phyloP scores from a whole-genome alignment of 441 rosid genomes.

The Croton setiger region DNA sequence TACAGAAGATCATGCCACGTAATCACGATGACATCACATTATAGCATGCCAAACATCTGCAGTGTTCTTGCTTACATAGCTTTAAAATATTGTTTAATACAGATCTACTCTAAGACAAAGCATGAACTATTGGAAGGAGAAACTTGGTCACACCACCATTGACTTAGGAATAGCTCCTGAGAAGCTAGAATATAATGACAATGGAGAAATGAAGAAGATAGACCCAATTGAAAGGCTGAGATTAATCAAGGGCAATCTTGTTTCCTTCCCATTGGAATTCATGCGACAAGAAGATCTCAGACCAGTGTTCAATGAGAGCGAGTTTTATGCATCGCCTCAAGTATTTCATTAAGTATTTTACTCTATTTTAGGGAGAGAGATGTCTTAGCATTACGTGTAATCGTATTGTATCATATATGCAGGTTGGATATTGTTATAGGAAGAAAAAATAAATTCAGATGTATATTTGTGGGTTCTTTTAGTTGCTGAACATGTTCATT shows the following conservation, averaged over 20 bases:
- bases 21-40: too few relatives aligned
- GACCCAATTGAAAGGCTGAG: conserved; percentile 66
- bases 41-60: too few relatives aligned
- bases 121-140: conserved; percentile 70
- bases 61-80: background rate
- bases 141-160: conserved; percentile 85
- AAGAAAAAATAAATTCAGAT: background rate
- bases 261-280: conserved; percentile 88
- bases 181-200: conserved; percentile 54
- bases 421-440: background rate
- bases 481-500: too few relatives aligned
- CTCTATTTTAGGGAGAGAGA: background rate
- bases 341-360: conserved; percentile 73
- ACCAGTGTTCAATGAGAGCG: conserved; percentile 92
- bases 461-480: too few relatives aligned
- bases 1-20: too few relatives aligned
- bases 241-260: conserved; percentile 73
- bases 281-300: conserved; percentile 90
- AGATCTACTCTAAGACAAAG: conserved; percentile 76
- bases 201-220: conserved; percentile 49
- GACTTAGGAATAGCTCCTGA: conserved; percentile 88
- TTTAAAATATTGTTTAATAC: conserved; percentile 20
- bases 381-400: too few relatives aligned
- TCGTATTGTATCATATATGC: background rate
- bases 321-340: conserved; percentile 90